Base-by-base conservation (phyloP, 2,329 filamentous ascomycete species). In the Alternaria sp. region DNA sequence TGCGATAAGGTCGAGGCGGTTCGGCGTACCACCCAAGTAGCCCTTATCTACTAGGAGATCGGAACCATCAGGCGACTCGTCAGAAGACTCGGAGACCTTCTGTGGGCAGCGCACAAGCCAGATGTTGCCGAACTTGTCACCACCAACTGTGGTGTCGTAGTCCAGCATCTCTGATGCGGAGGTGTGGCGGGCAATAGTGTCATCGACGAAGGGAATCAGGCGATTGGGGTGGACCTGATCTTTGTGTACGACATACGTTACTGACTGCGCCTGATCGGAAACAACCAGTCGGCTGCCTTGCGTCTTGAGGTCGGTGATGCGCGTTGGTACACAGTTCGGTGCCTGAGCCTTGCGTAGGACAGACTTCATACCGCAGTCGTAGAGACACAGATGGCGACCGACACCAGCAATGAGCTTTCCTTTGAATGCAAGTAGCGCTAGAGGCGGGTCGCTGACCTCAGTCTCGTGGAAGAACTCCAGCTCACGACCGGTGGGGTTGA, bases 391-490 rank as follows among this genome's bases (percentile, higher is more conserved):
- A 34, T 91, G 88, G 68, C 90, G 89, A 56, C 94, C 94, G 48
- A 97, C 86, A 46, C 94, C 95, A n/a, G 91, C 91, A 3, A 96
- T 82, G 0, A 99, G 84, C 66, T 91, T 91, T 30, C 96, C 96
- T 77, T 98, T 94, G 83, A 99, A 99, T 3, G 88, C 85, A n/a
- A 95, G 83, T 16, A 99, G 84, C n/a, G 95, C 94, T 71, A 93
- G 88, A 1, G 96, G 93, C 2, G 94, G 94, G 65, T 93, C 89
- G 67, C 96, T 92, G 7, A 97, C 87, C 72, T 93, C 93, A 0
- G 96, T 99, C 79, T 97, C 97, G 81, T 99, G 95, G 64, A 97
- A 94, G 59, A 98, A 95, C 73, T 97, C 92, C 16, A 99, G 86
- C 71, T 93, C 89, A 56, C 88, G 89, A n/a, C 96, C 96, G 63